These are phyloP conservation scores for Articulospora tetracladia DNA, from an alignment of 495 filamentous ascomycete genomes.

Conservation along the genomic window DNA sequence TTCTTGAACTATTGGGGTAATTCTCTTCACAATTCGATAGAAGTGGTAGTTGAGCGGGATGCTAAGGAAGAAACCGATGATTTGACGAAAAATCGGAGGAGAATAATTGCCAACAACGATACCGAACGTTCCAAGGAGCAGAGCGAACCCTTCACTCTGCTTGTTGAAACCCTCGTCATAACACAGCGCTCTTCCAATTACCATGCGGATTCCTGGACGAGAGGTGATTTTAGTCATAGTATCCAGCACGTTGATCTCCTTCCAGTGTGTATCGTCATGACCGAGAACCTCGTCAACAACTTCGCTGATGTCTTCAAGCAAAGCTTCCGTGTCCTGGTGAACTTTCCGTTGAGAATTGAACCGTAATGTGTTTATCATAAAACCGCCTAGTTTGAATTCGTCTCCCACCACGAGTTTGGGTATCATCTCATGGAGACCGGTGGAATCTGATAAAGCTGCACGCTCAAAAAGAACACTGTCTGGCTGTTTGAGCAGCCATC, in stretches of 20 bases:
- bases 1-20: neutral
- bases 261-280: neutral
- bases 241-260: neutral
- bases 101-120: neutral
- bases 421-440: neutral
- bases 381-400: neutral
- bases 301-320: neutral
- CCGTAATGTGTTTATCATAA: neutral
- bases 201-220: neutral
- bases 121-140: neutral
- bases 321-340: neutral
- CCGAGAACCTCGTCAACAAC: neutral
- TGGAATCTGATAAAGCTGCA: neutral
- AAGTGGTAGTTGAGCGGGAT: neutral
- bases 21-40: neutral
- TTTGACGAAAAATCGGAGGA: neutral
- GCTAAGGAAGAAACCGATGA: neutral
- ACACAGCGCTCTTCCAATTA: neutral
- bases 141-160: neutral
- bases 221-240: neutral
- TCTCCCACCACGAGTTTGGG: neutral
- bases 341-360: neutral
- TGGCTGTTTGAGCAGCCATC: neutral
- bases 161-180: neutral
- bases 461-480: neutral